Base-by-base conservation (phyloP, 108 stramenopile genomes). In the Skeletonema grethae region DNA sequence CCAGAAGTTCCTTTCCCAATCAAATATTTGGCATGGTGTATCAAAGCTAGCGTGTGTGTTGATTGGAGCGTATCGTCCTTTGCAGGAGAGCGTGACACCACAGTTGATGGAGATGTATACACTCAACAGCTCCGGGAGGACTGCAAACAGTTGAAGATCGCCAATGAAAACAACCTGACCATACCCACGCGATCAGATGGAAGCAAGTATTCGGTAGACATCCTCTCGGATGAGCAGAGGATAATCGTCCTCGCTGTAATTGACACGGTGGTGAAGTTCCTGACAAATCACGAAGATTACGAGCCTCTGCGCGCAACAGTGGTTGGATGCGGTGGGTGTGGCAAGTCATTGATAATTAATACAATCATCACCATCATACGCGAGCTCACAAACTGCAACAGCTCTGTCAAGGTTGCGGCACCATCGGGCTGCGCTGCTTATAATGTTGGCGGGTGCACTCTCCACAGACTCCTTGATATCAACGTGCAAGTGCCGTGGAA, bases 291-390 rank as follows among this genome's bases (percentile, higher is more conserved):
- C 0, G 4, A 28, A 0, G 59, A 60, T 20, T 70, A 70, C 60
- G 20, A 25, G 28, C 70, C 70, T 15, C 32, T 70, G 10, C 12
- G 70, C 6, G 70, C 43, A 16, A 70, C 70, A 28, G 45, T 70
- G 0, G 7, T 46, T 0, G 70, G 70, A 16, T 15, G 6, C 0
- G 70, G 60, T 20, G 70, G 70, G 1, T 39, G 35, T n/a, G 70
- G 70, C 0, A 70, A 70, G 46, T 70, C 70, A 15, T 15, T 55
- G 16, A 20, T 70, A 9, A 70, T 58, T 0, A 38, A 63, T n/a
- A 63, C 63, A 8, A 63, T 63, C 3, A 43, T 63, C 0, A 15
- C 35, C 35, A 63, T 63, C 12, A 38, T 63, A 4, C 16, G 39
- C 16, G 18, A 18, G 32, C 6, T 41, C 6, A 63, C 63, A 0